A percentile compares a stretch with the other conserved stretches of the same genome.
These are phyloP conservation scores for Pichia norvegensis DNA, from an alignment of 1,139 yeast genomes.

Conservation along the genomic window DNA sequence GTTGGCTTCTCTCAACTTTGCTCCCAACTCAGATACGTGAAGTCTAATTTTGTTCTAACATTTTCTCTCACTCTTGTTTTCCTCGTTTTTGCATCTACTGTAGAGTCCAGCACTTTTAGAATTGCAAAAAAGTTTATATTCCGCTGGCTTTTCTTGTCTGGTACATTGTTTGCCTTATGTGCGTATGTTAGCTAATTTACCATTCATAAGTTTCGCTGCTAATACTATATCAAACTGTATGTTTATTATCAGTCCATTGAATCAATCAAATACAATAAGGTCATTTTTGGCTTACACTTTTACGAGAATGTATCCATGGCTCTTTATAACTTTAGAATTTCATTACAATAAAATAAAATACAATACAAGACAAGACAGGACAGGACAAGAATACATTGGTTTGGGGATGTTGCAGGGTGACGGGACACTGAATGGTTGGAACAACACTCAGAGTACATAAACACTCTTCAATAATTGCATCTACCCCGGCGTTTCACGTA, in stretches of 20 bases:
- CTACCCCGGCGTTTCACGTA: background rate
- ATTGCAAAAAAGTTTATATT: conserved; percentile 48
- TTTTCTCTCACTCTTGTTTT: conserved; percentile 73
- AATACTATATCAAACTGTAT: too few species aligned
- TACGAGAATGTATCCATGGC: too few species aligned
- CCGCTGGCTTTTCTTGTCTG: conserved; percentile 77
- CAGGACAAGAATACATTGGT: too few species aligned
- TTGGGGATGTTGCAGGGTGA: background rate
- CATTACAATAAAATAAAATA: background rate
- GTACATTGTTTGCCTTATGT: too few species aligned
- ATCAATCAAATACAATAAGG: too few species aligned
- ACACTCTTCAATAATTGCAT: background rate
- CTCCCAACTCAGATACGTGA: conserved; percentile 54
- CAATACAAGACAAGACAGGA: too few species aligned
- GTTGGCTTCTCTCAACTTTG: conserved; percentile 38
- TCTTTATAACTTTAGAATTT: too few species aligned
- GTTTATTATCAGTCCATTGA: too few species aligned
- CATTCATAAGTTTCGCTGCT: too few species aligned
- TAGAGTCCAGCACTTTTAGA: conserved; percentile 36
- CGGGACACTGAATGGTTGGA: background rate
- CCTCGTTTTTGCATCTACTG: conserved; percentile 82
- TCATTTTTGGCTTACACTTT: too few species aligned
- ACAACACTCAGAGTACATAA: background rate
- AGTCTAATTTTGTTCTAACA: conserved; percentile 62
- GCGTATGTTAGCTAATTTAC: too few species aligned